Evolutionary conservation across 495 filamentous ascomycete species (phyloP).

Genomic region (Thermochaetoides thermophila): DNA sequence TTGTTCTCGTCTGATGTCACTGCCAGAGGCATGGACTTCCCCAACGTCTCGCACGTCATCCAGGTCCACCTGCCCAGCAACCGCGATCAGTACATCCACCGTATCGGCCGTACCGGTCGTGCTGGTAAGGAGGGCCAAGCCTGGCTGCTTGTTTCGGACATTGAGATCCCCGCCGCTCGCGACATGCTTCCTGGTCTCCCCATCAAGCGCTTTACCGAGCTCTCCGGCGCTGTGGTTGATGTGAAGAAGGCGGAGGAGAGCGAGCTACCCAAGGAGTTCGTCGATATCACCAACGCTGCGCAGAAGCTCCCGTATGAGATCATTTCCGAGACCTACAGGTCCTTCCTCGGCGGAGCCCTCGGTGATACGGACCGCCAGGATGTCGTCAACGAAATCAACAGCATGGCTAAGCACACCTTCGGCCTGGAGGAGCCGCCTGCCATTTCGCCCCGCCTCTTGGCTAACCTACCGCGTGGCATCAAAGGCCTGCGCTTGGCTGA

Average conservation of each 20-base stretch:
- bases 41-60: constrained; percentile 79
- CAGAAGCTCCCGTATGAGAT: constrained; percentile 20
- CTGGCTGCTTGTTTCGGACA: constrained; percentile 53
- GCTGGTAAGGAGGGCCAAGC: constrained; percentile 68
- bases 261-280: constrained; percentile 22
- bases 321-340: constrained; percentile 22
- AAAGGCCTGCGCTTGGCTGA: constrained; percentile 28
- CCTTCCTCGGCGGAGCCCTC: constrained; percentile 35
- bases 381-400: constrained; percentile 43
- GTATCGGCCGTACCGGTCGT: constrained; percentile 58
- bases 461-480: constrained; percentile 30
- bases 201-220: constrained; percentile 38
- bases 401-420: constrained; percentile 45
- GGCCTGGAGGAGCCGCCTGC: constrained; percentile 43
- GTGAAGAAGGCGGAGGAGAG: constrained; percentile 14
- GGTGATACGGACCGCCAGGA: constrained; percentile 19
- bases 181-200: constrained; percentile 47
- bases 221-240: constrained; percentile 36
- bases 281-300: constrained; percentile 21
- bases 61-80: constrained; percentile 61
- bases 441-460: constrained; percentile 27
- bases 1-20: constrained; percentile 90
- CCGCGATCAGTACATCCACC: constrained; percentile 76
- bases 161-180: constrained; percentile 38
- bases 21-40: constrained; percentile 93